Conservation (phyloP, 2,329 filamentous ascomycete species). For the Hirsutella rhossiliensis region DNA sequence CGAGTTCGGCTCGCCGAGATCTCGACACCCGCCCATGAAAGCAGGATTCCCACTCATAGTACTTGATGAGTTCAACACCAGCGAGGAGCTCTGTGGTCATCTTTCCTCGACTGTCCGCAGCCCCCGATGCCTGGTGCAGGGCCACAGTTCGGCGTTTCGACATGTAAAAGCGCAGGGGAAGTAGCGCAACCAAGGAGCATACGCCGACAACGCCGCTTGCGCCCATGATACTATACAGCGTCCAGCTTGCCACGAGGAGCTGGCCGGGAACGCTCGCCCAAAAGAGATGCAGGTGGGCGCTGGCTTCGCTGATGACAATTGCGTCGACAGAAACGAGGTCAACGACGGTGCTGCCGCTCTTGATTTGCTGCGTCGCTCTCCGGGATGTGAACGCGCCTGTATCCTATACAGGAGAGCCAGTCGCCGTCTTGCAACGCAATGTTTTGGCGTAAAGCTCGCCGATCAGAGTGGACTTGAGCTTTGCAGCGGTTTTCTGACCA, state of each 20-base stretch:
- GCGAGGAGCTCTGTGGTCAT: slow-evolving; percentile 44
- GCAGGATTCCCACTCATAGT: slow-evolving; percentile 54
- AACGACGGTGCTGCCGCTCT: not conserved
- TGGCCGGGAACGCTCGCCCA: not conserved
- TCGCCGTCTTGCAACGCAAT: not conserved
- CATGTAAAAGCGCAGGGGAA: not conserved
- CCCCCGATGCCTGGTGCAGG: not conserved
- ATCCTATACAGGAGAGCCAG: not conserved
- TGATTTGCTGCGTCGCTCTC: not conserved
- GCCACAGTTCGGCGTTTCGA: not conserved
- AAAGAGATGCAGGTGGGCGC: not conserved
- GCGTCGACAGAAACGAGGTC: not conserved
- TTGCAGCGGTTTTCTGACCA: not conserved
- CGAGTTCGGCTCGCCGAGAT: slow-evolving; percentile 48
- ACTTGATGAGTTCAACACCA: slow-evolving; percentile 65
- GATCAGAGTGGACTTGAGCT: not conserved
- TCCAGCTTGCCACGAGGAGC: not conserved
- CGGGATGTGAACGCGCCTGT: too few species aligned
- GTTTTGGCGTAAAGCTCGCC: slow-evolving; percentile 1
- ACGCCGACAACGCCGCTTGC: not conserved
- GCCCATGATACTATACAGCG: not conserved
- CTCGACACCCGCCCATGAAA: slow-evolving; percentile 52
- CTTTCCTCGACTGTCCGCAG: not conserved
- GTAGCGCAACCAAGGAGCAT: not conserved
- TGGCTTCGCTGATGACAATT: not conserved